A percentile compares a stretch with the other conserved stretches of the same genome.
Evolutionary conservation across 495 filamentous ascomycete species (phyloP).

Genomic region (Penicillium verhagenii): DNA sequence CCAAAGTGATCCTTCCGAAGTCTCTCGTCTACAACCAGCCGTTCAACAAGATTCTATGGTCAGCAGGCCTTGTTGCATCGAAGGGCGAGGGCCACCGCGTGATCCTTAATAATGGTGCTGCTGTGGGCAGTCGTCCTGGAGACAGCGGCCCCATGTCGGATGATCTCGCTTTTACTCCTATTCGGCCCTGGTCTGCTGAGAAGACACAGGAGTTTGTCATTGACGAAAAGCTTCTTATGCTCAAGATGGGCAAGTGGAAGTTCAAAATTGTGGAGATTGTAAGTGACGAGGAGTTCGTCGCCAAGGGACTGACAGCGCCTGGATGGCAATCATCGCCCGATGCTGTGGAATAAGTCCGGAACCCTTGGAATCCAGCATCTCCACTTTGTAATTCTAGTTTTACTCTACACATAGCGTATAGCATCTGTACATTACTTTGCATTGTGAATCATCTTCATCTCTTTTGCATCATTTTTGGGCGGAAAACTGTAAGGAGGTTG

Average conservation of each 20-base stretch:
- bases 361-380: constrained; percentile 12
- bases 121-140: constrained; percentile 62
- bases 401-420: constrained; percentile 22
- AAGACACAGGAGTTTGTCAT: constrained; percentile 63
- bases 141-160: constrained; percentile 53
- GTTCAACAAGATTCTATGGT: constrained; percentile 63
- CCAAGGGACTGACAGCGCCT: constrained; percentile 40
- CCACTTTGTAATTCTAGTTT: constrained; percentile 19
- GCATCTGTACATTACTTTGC: constrained; percentile 3
- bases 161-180: constrained; percentile 59
- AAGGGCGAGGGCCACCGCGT: constrained; percentile 66
- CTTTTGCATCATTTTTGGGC: neutral
- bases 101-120: constrained; percentile 56
- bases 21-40: constrained; percentile 61
- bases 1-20: constrained; percentile 61
- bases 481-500: neutral
- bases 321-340: constrained; percentile 34
- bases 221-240: constrained; percentile 60
- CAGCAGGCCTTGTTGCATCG: constrained; percentile 65
- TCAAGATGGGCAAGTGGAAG: constrained; percentile 80
- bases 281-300: constrained; percentile 64
- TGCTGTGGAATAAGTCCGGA: constrained; percentile 7
- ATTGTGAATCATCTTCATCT: neutral
- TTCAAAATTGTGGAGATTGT: constrained; percentile 70
- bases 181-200: constrained; percentile 55